Evolutionary conservation across 2,329 filamentous ascomycete genomes (phyloP).

Genomic region (Clarireedia homoeocarpa): DNA sequence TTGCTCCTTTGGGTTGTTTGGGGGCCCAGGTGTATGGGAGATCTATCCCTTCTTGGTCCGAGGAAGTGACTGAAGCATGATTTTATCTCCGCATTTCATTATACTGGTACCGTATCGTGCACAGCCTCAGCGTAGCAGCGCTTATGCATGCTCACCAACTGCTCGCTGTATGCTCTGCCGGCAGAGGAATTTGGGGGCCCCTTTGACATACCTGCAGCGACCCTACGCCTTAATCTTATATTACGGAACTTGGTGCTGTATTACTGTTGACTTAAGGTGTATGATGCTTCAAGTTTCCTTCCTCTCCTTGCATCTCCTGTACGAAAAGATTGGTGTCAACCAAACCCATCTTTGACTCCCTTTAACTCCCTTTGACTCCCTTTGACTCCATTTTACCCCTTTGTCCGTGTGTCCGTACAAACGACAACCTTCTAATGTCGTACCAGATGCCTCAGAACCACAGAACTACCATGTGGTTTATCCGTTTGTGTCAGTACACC

Average conservation of each 20-base stretch:
- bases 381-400: not conserved
- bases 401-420: not conserved
- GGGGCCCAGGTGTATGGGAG: not conserved
- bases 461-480: no score
- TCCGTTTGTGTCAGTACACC: no score
- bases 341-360: not conserved
- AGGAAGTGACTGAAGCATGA: not conserved
- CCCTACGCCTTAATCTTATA: not conserved
- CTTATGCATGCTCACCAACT: not conserved
- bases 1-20: not conserved
- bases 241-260: not conserved
- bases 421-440: not conserved
- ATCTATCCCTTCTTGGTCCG: conserved; percentile 1
- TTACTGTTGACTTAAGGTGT: no score
- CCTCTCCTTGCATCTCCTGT: not conserved
- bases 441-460: no score
- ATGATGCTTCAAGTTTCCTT: not conserved
- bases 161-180: not conserved
- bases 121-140: conserved; percentile 6
- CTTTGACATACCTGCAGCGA: not conserved
- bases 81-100: conserved; percentile 1
- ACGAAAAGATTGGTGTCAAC: no score
- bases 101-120: not conserved
- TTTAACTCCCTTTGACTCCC: not conserved
- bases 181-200: not conserved